Evolutionary conservation across 306 rosid genomes (phyloP), one percentile per base, ranked within the genome.

Genomic region (Lathyrus sativus): DNA sequence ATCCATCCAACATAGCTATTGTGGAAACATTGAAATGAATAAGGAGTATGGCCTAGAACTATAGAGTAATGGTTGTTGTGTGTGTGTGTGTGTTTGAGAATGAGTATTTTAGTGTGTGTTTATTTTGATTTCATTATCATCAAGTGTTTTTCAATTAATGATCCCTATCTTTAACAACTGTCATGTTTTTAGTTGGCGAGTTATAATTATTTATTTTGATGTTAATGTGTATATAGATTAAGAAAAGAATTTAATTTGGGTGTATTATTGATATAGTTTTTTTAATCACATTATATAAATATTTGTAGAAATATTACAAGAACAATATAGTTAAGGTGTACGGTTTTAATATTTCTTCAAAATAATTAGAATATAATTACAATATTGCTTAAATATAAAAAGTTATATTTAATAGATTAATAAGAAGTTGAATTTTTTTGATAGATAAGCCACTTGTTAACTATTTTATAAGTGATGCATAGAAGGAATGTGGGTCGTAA

Each of bases 21-120:
- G 26, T 15, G 53, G 60, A 38, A 73, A 72, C n/a, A 38, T 3
- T 39, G 43, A 61, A 53, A 33, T 73, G 65, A 46, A 15, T 26
- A 67, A 48, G 18, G 59, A 72, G 45, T 33, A 50, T 38, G 24
- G 17, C 62, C n/a, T 28, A 39, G 8, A 76, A 64, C 28, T 13
- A 46, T 49, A 18, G 13, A 18, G 13, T 51, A 51, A 0, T 51
- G 33, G 71, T 15, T 73, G 42, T 44, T 62, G 10, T 24, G 26
- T 62, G 6, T 62, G 10, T 24, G 26, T 62, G 6, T 68, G 60
- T 60, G 45, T 6, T 56, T 26, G 39, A 4, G 13, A 4, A 28
- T 26, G 38, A 26, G 61, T 55, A 55, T 26, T 26, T 12, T 11
- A 26, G 13, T 50, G 28, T 50, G 61, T 55, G 6, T 26, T 28